Base-by-base conservation (phyloP, 257 asterid genomes). In the Nicotiana knightiana region DNA sequence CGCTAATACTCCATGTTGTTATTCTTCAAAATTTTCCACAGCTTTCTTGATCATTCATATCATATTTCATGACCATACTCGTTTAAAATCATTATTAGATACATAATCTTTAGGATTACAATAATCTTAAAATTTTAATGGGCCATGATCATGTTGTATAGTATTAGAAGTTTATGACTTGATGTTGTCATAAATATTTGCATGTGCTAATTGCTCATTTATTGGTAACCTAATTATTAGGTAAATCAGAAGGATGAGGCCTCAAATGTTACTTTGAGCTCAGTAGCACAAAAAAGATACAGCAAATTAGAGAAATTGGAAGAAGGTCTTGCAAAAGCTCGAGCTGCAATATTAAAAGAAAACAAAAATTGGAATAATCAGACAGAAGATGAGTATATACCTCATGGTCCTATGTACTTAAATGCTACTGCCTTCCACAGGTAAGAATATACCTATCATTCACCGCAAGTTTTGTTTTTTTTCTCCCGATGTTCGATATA, bases 401-500 rank as follows among this genome's bases (percentile, higher is more conserved):
- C 96, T 13, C 48, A 68, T 67, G 94, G 96, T 11, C 93, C 92
- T 2, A 93, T 87, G 92, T 93, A 93, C 61, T 85, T 89, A 91
- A 87, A 88, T 33, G 90, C 97, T 61, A 79, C 86, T 9, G 82
- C 77, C 9, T 93, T 93, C n/a, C 91, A 86, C 33, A 93, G 93
- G 95, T 90, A 43, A 43, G 10, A 43, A 43, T 8, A 7, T 43
- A 43, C 11, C 8, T 8, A 43, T 2, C 2, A 43, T 43, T 43
- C 51, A 43, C 51, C 1, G 9, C 46, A 37, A 37, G 46, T 37
- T 6, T 37, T 37, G 37, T 37, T 37, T 37, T 6, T 37, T 37
- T 1, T 9, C 2, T 0, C 46, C 9, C 46, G 6, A 37, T 37
- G 7, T 37, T 35, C 4, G 0, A 4, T 0, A 37, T 0, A 5